These are phyloP conservation scores for Aspergillus jensenii DNA, from an alignment of 2,329 filamentous ascomycete genomes.

Conservation along the genomic window DNA sequence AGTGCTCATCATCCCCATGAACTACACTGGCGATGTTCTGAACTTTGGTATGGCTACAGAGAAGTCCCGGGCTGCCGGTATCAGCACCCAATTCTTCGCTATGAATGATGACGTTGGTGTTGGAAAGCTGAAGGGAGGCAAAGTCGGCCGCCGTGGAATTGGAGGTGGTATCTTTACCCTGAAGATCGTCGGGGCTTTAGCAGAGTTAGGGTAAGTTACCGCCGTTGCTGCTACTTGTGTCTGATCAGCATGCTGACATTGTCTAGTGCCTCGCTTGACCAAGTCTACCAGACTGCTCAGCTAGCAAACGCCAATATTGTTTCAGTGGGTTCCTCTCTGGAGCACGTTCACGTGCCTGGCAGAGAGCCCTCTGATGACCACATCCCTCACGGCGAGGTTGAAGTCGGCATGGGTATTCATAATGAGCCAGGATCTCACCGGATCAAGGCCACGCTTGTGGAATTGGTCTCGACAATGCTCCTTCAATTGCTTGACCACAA, in stretches of 20 bases:
- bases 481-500: conserved; percentile 61
- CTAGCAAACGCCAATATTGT: conserved; percentile 74
- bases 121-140: conserved; percentile 76
- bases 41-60: conserved; percentile 94
- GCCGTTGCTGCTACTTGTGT: neutral
- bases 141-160: conserved; percentile 87
- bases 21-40: conserved; percentile 85
- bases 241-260: conserved; percentile 1
- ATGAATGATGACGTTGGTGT: conserved; percentile 93
- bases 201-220: conserved; percentile 61
- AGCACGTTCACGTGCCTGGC: conserved; percentile 92
- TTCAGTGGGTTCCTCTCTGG: conserved; percentile 79
- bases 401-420: conserved; percentile 73
- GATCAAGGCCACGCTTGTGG: conserved; percentile 49
- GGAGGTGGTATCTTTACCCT: conserved; percentile 89
- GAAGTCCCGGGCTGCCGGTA: conserved; percentile 78
- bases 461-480: conserved; percentile 62
- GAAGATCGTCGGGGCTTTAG: conserved; percentile 83
- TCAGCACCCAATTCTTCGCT: conserved; percentile 82
- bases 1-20: conserved; percentile 90
- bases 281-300: conserved; percentile 72
- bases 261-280: conserved; percentile 55
- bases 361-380: conserved; percentile 58
- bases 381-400: conserved; percentile 56
- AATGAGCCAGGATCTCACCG: conserved; percentile 61